Conservation (phyloP, 495 filamentous ascomycete species). For the Durotheca rogersii region DNA sequence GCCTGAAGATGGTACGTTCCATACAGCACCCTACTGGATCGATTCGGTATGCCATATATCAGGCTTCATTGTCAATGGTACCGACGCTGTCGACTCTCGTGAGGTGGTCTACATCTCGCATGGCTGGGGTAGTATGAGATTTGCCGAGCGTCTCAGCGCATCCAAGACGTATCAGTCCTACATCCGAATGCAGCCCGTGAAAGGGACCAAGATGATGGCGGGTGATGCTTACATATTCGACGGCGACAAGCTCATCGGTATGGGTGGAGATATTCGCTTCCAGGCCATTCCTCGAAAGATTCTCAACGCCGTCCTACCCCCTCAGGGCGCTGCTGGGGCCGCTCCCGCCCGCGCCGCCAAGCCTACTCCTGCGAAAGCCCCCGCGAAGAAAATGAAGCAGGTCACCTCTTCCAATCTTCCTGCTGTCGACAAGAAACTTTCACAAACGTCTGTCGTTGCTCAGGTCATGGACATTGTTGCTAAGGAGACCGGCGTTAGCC, state of each 20-base stretch:
- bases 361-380: slow-evolving; percentile 43
- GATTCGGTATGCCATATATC: slow-evolving; percentile 68
- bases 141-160: slow-evolving; percentile 62
- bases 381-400: slow-evolving; percentile 45
- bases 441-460: slow-evolving; percentile 37
- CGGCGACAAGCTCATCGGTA: slow-evolving; percentile 58
- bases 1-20: slow-evolving; percentile 61
- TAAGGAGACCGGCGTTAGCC: slow-evolving; percentile 63
- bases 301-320: slow-evolving; percentile 65
- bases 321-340: slow-evolving; percentile 48
- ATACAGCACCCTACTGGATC: slow-evolving; percentile 70
- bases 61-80: slow-evolving; percentile 80
- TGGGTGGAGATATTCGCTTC: slow-evolving; percentile 60
- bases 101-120: slow-evolving; percentile 75
- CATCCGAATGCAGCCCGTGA: slow-evolving; percentile 65
- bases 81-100: slow-evolving; percentile 67
- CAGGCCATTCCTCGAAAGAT: slow-evolving; percentile 65
- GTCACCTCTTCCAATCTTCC: slow-evolving; percentile 45
- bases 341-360: slow-evolving; percentile 42
- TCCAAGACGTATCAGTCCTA: slow-evolving; percentile 70
- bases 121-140: slow-evolving; percentile 74
- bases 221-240: slow-evolving; percentile 69
- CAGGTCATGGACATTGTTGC: slow-evolving; percentile 64
- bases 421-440: slow-evolving; percentile 45
- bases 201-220: slow-evolving; percentile 50